Percentiles rank a stretch among this genome's conserved stretches.
Conservation (phyloP, 148 eudicot species). For the Nyssa sinensis region DNA sequence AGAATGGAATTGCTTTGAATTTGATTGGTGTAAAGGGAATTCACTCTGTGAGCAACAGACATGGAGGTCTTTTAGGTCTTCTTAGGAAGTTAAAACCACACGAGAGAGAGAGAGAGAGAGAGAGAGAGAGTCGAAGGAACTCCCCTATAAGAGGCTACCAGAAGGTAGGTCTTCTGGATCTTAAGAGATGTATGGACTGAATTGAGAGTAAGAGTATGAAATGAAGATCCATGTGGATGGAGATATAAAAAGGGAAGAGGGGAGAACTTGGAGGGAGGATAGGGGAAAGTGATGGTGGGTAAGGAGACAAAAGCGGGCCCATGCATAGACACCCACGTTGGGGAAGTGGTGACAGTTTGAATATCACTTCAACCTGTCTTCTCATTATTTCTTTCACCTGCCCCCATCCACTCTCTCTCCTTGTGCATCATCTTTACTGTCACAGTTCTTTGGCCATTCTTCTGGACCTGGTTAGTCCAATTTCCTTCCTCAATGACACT, state of each 20-base stretch:
- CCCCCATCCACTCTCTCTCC: slow-evolving; percentile 8
- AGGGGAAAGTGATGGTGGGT: background rate
- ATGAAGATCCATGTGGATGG: background rate
- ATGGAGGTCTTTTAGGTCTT: too few relatives aligned
- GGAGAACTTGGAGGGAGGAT: background rate
- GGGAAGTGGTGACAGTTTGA: slow-evolving; percentile 18
- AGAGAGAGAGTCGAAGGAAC: background rate
- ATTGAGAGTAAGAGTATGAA: background rate
- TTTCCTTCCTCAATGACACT: slow-evolving; percentile 6
- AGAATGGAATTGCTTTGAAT: too few relatives aligned
- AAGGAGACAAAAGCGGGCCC: slow-evolving; percentile 10
- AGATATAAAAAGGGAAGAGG: background rate
- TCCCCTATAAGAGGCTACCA: background rate
- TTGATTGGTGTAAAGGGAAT: too few relatives aligned
- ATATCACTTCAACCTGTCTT: slow-evolving; percentile 23
- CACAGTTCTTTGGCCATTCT: slow-evolving; percentile 1
- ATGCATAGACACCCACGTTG: slow-evolving; percentile 1
- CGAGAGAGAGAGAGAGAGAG: background rate
- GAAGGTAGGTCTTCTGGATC: too few relatives aligned
- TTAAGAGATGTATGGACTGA: background rate
- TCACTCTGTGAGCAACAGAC: too few relatives aligned
- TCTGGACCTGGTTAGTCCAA: background rate
- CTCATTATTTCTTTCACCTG: slow-evolving; percentile 1
- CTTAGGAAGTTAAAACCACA: background rate
- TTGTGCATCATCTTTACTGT: background rate